Evolutionary conservation across 805 yeast species (phyloP).

Genomic region (Tetrapisispora iriomotensis): DNA sequence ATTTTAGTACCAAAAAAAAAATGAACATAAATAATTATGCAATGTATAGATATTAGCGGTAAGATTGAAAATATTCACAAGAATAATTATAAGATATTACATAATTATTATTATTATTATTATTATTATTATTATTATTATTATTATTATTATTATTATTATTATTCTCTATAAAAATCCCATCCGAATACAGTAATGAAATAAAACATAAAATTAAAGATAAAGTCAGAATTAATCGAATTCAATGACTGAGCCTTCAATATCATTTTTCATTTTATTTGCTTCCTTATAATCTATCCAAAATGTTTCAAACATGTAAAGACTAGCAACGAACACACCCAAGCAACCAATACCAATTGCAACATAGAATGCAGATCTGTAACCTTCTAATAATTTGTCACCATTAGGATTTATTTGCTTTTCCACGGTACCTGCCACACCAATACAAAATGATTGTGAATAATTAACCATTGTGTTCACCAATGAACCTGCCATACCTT

Average conservation of each 20-base stretch:
- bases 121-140: too few relatives aligned
- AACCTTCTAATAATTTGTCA: conserved; percentile 32
- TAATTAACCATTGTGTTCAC: conserved; percentile 64
- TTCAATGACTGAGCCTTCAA: background rate
- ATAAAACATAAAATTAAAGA: too few relatives aligned
- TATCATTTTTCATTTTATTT: background rate
- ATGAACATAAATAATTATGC: too few relatives aligned
- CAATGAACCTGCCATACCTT: conserved; percentile 72
- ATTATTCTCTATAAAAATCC: too few relatives aligned
- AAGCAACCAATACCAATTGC: conserved; percentile 47
- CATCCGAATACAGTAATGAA: too few relatives aligned
- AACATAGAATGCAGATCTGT: conserved; percentile 48
- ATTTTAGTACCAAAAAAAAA: too few relatives aligned
- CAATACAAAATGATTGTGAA: conserved; percentile 60
- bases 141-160: too few relatives aligned
- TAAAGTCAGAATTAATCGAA: background rate
- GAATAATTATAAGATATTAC: too few relatives aligned
- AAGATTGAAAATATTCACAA: too few relatives aligned
- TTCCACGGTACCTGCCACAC: conserved; percentile 63
- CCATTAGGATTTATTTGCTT: conserved; percentile 28
- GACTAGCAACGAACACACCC: conserved; percentile 1
- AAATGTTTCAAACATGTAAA: conserved; percentile 6
- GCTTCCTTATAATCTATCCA: conserved; percentile 7
- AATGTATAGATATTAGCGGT: too few relatives aligned
- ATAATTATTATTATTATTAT: background rate